Evolutionary conservation across 2,329 filamentous ascomycete species (phyloP).

Genomic region (Aspergillus tubingensis): DNA sequence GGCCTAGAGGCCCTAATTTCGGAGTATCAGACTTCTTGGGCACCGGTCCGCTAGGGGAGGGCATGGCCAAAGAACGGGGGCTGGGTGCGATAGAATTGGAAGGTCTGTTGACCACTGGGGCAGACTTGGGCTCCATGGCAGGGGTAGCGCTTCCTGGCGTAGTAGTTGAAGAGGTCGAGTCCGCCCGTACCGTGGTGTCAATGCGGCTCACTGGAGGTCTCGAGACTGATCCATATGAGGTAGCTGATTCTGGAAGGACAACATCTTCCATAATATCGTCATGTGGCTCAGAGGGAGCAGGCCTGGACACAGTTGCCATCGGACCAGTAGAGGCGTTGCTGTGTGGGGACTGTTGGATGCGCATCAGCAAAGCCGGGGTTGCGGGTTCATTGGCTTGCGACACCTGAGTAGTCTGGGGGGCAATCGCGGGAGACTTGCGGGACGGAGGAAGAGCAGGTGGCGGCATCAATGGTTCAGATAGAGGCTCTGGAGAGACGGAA

Average conservation of each 20-base stretch:
- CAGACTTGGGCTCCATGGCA: constrained; percentile 37
- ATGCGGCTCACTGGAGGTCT: constrained; percentile 52
- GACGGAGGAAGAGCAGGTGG: constrained; percentile 49
- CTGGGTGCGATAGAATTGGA: constrained; percentile 50
- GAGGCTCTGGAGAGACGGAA: constrained; percentile 52
- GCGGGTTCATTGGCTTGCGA: constrained; percentile 60
- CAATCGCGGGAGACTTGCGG: constrained; percentile 43
- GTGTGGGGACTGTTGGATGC: constrained; percentile 57
- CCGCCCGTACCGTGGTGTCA: constrained; percentile 48
- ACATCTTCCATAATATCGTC: constrained; percentile 65
- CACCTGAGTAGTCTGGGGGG: constrained; percentile 31
- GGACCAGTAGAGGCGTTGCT: constrained; percentile 42
- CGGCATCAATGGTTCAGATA: constrained; percentile 54
- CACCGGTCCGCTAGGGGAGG: constrained; percentile 51
- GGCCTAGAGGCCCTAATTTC: constrained; percentile 51
- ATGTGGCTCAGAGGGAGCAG: constrained; percentile 47
- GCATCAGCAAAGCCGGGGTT: constrained; percentile 87
- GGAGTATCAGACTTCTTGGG: constrained; percentile 51
- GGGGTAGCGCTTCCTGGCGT: constrained; percentile 68
- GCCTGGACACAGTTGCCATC: constrained; percentile 36
- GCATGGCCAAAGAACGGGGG: constrained; percentile 55
- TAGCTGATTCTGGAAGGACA: constrained; percentile 72
- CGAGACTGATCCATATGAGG: constrained; percentile 45
- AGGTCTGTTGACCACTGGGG: constrained; percentile 28
- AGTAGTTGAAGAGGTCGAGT: constrained; percentile 56